These are phyloP conservation scores for Heimioporus retisporus DNA, from an alignment of 1,284 basidiomycete genomes.

Conservation along the genomic window DNA sequence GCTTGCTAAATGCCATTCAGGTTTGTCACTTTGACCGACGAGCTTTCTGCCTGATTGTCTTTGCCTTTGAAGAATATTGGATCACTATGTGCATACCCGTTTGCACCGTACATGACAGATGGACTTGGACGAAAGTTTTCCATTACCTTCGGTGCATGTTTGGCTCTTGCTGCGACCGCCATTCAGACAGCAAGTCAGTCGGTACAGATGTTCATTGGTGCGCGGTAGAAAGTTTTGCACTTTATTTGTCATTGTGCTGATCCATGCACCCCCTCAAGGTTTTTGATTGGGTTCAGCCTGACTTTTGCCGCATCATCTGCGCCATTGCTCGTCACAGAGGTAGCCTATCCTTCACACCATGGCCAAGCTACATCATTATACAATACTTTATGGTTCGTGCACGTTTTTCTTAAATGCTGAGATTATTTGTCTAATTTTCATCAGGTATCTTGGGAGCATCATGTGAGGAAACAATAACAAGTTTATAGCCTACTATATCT, in stretches of 20 bases:
- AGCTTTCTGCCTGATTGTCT: background rate
- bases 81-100: conserved; percentile 39
- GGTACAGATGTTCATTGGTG: conserved; percentile 84
- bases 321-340: conserved; percentile 79
- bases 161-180: conserved; percentile 72
- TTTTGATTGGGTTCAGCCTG: conserved; percentile 82
- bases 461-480: conserved; percentile 50
- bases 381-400: conserved; percentile 71
- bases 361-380: conserved; percentile 76
- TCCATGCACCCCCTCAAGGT: conserved; percentile 32
- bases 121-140: conserved; percentile 69
- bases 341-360: conserved; percentile 81
- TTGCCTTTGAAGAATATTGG: conserved; percentile 1
- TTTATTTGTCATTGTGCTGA: background rate
- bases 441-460: conserved; percentile 73
- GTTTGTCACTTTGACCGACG: conserved; percentile 42
- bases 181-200: conserved; percentile 76
- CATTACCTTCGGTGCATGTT: conserved; percentile 66
- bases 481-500: background rate
- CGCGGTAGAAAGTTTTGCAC: conserved; percentile 48
- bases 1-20: conserved; percentile 81
- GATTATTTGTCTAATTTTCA: background rate
- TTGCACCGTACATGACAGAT: conserved; percentile 76
- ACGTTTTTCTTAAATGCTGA: background rate
- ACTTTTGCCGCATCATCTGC: conserved; percentile 75